These are phyloP conservation scores for Tolypocladium tropicale DNA, from an alignment of 2,329 filamentous ascomycete species.

Conservation along the genomic window DNA sequence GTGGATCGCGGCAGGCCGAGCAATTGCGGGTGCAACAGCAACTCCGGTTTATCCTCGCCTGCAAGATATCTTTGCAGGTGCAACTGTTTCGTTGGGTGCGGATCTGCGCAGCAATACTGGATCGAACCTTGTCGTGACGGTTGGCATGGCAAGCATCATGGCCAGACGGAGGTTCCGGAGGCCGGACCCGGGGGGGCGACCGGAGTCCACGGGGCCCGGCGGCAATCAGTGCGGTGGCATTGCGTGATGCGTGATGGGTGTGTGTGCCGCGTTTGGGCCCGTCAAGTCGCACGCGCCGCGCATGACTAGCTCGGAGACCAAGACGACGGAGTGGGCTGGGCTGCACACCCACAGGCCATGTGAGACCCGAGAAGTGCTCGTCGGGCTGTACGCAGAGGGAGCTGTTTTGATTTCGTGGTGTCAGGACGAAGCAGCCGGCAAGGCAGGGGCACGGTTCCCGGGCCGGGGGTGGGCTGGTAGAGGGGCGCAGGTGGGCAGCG, in stretches of 20 bases:
- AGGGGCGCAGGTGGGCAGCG: neutral
- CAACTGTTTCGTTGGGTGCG: neutral
- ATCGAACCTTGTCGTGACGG: neutral
- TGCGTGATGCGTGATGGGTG: neutral
- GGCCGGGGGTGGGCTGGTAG: neutral
- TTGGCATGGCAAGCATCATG: neutral
- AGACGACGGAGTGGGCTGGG: neutral
- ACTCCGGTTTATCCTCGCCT: neutral
- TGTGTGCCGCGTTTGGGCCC: neutral
- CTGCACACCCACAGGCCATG: neutral
- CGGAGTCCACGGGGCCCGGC: constrained; percentile 7
- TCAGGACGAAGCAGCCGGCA: neutral
- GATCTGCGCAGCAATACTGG: neutral
- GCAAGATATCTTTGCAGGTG: neutral
- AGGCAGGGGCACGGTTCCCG: neutral
- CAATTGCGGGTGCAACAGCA: neutral
- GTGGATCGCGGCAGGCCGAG: neutral
- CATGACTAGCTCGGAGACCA: neutral
- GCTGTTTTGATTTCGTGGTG: neutral
- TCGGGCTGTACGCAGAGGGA: neutral
- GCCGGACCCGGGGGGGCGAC: neutral
- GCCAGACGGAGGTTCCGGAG: neutral
- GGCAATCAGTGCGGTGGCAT: neutral
- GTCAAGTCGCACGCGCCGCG: neutral
- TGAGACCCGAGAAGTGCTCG: neutral